Base-by-base conservation (phyloP, 371 early-diverging fungal genomes). In the Sporodiniella umbellata region DNA sequence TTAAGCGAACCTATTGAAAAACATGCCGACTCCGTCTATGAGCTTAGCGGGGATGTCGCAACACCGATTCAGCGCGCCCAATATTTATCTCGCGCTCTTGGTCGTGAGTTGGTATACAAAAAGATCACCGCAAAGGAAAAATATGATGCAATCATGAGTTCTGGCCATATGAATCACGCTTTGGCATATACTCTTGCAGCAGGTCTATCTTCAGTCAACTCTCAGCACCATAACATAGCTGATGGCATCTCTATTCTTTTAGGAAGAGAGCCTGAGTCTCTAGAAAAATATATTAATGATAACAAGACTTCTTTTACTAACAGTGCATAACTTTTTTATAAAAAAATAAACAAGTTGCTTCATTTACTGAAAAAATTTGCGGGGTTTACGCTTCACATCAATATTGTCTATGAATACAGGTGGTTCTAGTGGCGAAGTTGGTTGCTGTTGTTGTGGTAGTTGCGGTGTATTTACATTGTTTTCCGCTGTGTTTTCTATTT, bases 11-110 rank as follows among this genome's bases (percentile, higher is more conserved):
- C 42, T 22, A 21, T 62, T 14, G 55, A 54, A 14, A 62, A 62
- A 42, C 58, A 66, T 18, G 30, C 8, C 31, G 53, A 66, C 37
- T 19, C 42, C 8, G 58, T 52, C 3, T 66, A 66, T 18, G 39
- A 42, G 14, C 31, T 64, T 12, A 49, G 30, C 1, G 50, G 59
- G 3, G 54, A 53, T 12, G 8, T 33, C 0, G 24, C 21, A 3
- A 49, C 56, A n/a, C 25, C 38, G 5, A 35, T 31, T 15, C 48
- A 60, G n/a, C 53, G 53, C 7, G 49, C 56, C 11, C 25, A 18
- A 1, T 38, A 50, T 10, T 15, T 64, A 2, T 42, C 48, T 8
- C 46, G 42, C 7, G 28, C 54, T 12, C 17, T 53, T 11, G 64
- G 64, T 12, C 43, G 42, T 3, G 21, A 51, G 2, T 31, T 64